Conservation (phyloP, 495 filamentous ascomycete genomes). For the Xylaria castorea region DNA sequence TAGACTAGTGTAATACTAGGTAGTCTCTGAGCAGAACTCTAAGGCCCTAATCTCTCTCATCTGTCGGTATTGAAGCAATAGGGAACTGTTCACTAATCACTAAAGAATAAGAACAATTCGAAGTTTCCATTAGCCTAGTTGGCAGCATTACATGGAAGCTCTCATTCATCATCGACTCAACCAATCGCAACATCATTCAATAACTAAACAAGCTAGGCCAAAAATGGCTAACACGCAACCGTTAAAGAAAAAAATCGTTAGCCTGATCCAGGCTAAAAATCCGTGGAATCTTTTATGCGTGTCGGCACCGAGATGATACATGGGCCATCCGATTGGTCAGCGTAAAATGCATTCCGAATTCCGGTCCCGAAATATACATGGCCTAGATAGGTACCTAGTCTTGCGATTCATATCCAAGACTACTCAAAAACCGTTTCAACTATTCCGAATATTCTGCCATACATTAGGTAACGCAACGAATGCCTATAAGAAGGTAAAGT, state of each 20-base stretch:
- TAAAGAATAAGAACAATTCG: background rate
- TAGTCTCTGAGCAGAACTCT: too few species aligned
- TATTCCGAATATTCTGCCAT: background rate
- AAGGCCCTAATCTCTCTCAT: background rate
- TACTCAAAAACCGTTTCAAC: background rate
- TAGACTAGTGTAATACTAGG: too few species aligned
- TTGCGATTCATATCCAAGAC: background rate
- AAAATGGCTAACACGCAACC: background rate
- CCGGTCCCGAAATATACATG: background rate
- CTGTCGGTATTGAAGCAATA: background rate
- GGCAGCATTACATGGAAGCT: background rate
- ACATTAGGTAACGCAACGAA: background rate
- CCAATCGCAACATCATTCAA: slow-evolving; percentile 10
- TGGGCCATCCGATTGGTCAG: slow-evolving; percentile 14
- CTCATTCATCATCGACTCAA: background rate
- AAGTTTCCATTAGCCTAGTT: background rate
- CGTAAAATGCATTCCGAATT: background rate
- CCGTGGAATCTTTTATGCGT: background rate
- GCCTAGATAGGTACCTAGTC: background rate
- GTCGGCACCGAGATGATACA: slow-evolving; percentile 6
- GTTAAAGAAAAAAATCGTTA: background rate
- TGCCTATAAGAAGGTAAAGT: background rate
- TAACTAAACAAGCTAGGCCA: background rate
- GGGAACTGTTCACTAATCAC: background rate
- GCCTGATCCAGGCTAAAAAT: background rate